Conservation (phyloP, 2,329 filamentous ascomycete genomes). For the Paraphoma sp. region DNA sequence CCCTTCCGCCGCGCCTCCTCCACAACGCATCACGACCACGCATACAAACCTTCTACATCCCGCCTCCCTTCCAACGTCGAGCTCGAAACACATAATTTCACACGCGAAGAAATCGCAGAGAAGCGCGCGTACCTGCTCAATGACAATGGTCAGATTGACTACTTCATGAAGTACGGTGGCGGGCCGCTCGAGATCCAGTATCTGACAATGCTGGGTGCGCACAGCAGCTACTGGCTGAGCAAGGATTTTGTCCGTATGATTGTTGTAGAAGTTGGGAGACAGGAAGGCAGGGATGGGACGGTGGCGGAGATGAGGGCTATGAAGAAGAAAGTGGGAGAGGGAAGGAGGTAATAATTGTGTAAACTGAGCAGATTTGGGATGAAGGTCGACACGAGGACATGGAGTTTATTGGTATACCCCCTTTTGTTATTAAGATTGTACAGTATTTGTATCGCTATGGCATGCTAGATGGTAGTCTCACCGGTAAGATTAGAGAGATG, state of each 20-base stretch:
- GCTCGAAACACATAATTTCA: conserved; percentile 94
- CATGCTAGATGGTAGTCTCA: too few species aligned
- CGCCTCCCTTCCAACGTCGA: conserved; percentile 69
- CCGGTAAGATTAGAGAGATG: too few species aligned
- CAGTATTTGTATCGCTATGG: too few species aligned
- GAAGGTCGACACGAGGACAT: too few species aligned
- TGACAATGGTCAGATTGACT: conserved; percentile 96
- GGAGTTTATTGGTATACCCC: too few species aligned
- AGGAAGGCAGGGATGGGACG: conserved; percentile 68
- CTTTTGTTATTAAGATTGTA: too few species aligned
- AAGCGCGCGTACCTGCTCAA: conserved; percentile 87
- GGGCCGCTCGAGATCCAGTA: conserved; percentile 95
- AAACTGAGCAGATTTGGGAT: too few species aligned
- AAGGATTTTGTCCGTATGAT: conserved; percentile 89
- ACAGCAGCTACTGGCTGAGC: conserved; percentile 91
- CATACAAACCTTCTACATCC: conserved; percentile 34
- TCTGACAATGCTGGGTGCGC: conserved; percentile 93
- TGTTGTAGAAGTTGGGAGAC: conserved; percentile 84
- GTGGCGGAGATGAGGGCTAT: conserved; percentile 61
- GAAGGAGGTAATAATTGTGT: neutral
- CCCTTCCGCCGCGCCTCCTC: conserved; percentile 48
- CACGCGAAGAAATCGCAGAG: conserved; percentile 88
- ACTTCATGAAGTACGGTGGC: conserved; percentile 80
- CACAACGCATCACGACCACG: conserved; percentile 33
- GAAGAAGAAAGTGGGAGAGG: conserved; percentile 52